Evolutionary conservation across 495 filamentous ascomycete genomes (phyloP).

Genomic region (Rostrohypoxylon terebratum): DNA sequence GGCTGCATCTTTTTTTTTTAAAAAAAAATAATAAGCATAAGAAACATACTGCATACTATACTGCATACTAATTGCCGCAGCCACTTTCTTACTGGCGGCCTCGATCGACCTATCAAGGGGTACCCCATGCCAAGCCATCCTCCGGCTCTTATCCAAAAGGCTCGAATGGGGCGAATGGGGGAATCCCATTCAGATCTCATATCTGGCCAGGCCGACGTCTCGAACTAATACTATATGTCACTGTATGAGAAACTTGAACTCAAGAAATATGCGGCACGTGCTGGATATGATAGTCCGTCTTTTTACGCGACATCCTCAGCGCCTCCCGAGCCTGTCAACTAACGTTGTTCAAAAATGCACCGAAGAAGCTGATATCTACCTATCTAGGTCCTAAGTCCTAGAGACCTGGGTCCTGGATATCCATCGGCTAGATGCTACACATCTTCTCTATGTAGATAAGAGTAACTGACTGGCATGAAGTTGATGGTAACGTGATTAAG

Average conservation of each 20-base stretch:
- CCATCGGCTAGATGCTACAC: slow-evolving; percentile 16
- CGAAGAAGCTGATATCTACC: slow-evolving; percentile 20
- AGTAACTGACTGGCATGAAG: slow-evolving; percentile 36
- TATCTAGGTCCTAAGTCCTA: too few relatives aligned
- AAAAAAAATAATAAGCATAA: slow-evolving; percentile 24
- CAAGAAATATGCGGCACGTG: slow-evolving; percentile 30
- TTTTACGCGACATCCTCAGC: slow-evolving; percentile 12
- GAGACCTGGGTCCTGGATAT: too few relatives aligned
- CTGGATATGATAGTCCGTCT: slow-evolving; percentile 10
- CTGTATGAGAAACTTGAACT: slow-evolving; percentile 1
- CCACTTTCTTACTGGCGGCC: slow-evolving; percentile 11
- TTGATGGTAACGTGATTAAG: slow-evolving; percentile 44
- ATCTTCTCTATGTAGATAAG: slow-evolving; percentile 32
- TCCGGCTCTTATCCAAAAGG: slow-evolving; percentile 23
- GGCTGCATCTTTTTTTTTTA: slow-evolving; percentile 29
- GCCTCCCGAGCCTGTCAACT: slow-evolving; percentile 11
- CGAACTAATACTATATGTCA: slow-evolving; percentile 7
- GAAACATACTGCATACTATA: slow-evolving; percentile 13
- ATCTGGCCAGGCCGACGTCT: slow-evolving; percentile 14
- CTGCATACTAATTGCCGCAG: slow-evolving; percentile 5
- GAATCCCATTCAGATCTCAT: slow-evolving; percentile 3
- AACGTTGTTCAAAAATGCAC: slow-evolving; percentile 9
- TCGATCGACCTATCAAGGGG: slow-evolving; percentile 33
- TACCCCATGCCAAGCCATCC: slow-evolving; percentile 28
- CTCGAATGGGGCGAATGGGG: slow-evolving; percentile 9